These are phyloP conservation scores for Mortierella antarctica DNA, from an alignment of 192 early-diverging fungal species.

Conservation along the genomic window DNA sequence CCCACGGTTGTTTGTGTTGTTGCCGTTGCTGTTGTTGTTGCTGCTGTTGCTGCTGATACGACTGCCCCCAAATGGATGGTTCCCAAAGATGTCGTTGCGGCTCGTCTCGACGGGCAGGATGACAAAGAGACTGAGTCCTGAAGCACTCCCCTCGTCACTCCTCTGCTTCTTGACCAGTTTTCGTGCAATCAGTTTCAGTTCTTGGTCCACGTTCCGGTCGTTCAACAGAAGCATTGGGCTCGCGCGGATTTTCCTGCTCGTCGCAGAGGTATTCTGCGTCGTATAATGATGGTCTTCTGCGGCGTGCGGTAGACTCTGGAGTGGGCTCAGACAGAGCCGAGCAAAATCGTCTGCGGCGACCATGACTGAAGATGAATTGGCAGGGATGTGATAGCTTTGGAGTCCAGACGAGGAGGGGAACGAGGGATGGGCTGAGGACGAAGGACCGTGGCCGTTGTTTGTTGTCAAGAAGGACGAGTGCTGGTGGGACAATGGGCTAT, in stretches of 20 bases:
- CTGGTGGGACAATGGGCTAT: not conserved
- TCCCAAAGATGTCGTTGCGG: slow-evolving; percentile 18
- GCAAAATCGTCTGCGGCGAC: not conserved
- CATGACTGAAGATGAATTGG: not conserved
- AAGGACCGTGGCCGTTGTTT: not conserved
- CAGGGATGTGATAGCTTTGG: too few species aligned
- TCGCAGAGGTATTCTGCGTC: not conserved
- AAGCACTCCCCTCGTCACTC: not conserved
- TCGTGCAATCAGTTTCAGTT: slow-evolving; percentile 12
- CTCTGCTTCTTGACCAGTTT: slow-evolving; percentile 16
- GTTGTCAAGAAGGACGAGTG: not conserved
- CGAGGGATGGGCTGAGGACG: not conserved
- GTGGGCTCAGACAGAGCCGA: slow-evolving; percentile 4
- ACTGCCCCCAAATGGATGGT: slow-evolving; percentile 16
- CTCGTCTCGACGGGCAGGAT: slow-evolving; percentile 18
- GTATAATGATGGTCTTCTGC: not conserved
- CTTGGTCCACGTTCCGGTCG: slow-evolving; percentile 11
- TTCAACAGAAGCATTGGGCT: slow-evolving; percentile 7
- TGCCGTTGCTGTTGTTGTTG: too few species aligned
- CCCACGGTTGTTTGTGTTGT: not conserved
- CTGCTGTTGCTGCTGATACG: not conserved
- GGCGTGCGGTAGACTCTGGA: not conserved
- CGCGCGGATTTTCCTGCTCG: not conserved
- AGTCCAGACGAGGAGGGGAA: not conserved
- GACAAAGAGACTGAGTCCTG: slow-evolving; percentile 24